Conservation (phyloP, 768 basidiomycete species). For the Exsudoporus frostii region DNA sequence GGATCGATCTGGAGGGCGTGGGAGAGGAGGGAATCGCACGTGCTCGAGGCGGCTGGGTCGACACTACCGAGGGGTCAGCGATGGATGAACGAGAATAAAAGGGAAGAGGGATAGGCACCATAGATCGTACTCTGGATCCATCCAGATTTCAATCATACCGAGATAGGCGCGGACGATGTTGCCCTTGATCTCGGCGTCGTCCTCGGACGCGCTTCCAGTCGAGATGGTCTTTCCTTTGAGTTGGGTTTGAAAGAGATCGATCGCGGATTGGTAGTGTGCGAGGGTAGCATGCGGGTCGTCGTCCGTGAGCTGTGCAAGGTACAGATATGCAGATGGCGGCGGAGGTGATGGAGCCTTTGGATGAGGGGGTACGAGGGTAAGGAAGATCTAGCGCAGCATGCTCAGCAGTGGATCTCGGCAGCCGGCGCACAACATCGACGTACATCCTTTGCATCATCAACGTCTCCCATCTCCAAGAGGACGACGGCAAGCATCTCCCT, state of each 20-base stretch:
- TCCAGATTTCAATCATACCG: conserved; percentile 94
- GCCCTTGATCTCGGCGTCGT: conserved; percentile 50
- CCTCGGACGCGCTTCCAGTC: conserved; percentile 32
- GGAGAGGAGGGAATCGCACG: conserved; percentile 73
- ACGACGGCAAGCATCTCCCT: conserved; percentile 79
- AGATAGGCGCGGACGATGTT: conserved; percentile 78
- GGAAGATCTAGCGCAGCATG: conserved; percentile 52
- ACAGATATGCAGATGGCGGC: conserved; percentile 76
- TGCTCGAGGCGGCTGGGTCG: conserved; percentile 76
- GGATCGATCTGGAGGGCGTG: conserved; percentile 74
- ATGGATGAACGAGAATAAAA: not conserved
- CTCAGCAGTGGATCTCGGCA: not conserved
- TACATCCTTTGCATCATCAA: conserved; percentile 70
- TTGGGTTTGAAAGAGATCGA: conserved; percentile 63
- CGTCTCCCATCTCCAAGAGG: conserved; percentile 75
- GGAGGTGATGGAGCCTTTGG: conserved; percentile 57
- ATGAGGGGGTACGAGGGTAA: conserved; percentile 56
- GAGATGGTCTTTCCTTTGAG: conserved; percentile 71
- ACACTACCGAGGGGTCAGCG: conserved; percentile 47
- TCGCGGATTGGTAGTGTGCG: conserved; percentile 75
- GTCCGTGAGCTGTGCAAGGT: conserved; percentile 83
- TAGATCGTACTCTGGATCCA: conserved; percentile 85
- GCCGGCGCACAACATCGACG: conserved; percentile 12
- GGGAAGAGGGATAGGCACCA: conserved; percentile 50
- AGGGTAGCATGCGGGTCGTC: conserved; percentile 73